These are phyloP conservation scores for Yamadazyma blattariae DNA, from an alignment of 1,139 yeast species.

Conservation along the genomic window DNA sequence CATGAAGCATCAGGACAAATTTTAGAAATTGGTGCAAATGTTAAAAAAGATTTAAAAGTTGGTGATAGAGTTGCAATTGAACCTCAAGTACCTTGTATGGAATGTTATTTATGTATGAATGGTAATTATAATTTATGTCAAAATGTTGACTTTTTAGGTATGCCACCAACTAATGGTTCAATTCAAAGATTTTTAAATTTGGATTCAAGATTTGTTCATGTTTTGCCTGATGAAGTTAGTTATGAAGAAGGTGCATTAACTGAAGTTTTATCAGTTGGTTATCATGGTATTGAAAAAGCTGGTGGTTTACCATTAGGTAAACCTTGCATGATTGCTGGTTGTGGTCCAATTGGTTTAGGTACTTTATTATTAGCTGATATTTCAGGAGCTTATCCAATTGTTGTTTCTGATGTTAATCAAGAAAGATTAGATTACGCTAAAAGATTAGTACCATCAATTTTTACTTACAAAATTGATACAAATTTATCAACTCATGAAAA, in stretches of 20 bases:
- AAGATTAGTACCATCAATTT: constrained; percentile 54
- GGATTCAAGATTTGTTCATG: constrained; percentile 17
- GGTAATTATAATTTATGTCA: constrained; percentile 73
- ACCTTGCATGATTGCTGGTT: constrained; percentile 77
- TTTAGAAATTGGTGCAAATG: constrained; percentile 26
- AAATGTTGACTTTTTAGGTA: constrained; percentile 17
- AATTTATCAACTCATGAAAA: constrained; percentile 31
- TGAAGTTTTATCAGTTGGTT: constrained; percentile 32
- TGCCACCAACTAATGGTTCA: constrained; percentile 17
- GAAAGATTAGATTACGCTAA: constrained; percentile 58
- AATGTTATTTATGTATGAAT: constrained; percentile 62
- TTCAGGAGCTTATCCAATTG: constrained; percentile 73
- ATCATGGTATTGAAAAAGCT: constrained; percentile 24
- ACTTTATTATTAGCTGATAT: constrained; percentile 76
- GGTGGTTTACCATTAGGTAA: constrained; percentile 71
- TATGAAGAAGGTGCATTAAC: constrained; percentile 33
- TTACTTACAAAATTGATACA: constrained; percentile 42
- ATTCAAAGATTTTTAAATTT: constrained; percentile 17
- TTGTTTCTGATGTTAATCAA: constrained; percentile 63
- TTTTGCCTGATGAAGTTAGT: constrained; percentile 26
- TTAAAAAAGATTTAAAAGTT: constrained; percentile 20
- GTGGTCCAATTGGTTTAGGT: constrained; percentile 91
- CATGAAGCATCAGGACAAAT: constrained; percentile 34
- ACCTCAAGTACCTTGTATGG: constrained; percentile 70
- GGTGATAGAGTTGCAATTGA: constrained; percentile 35